A percentile compares a stretch with the other conserved stretches of the same genome.
Conservation (phyloP, 148 eudicot species). For the Dianthus caryophyllus region DNA sequence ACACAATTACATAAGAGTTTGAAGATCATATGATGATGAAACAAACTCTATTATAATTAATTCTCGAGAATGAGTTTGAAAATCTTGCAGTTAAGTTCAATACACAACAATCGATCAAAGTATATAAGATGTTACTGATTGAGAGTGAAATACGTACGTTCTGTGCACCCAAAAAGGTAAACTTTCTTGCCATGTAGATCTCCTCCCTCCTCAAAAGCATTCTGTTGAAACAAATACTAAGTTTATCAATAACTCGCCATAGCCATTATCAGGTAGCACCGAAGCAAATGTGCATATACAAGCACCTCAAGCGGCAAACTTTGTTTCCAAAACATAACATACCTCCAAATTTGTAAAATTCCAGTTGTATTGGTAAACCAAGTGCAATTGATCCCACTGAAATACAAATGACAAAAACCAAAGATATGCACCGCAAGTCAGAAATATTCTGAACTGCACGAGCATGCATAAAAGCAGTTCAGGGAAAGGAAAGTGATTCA, state of each 20-base stretch:
- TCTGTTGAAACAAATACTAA: constrained; percentile 41
- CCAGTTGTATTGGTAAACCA: constrained; percentile 88
- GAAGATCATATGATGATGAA: no score
- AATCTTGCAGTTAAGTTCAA: background rate
- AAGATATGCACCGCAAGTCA: background rate
- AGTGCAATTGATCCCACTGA: constrained; percentile 93
- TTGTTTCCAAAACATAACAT: constrained; percentile 21
- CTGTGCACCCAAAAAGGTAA: constrained; percentile 87
- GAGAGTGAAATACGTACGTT: constrained; percentile 54
- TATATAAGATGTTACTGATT: background rate
- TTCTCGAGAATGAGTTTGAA: background rate
- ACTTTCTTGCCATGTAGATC: constrained; percentile 65
- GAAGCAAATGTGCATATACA: background rate
- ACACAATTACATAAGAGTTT: no score
- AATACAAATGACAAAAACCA: constrained; percentile 19
- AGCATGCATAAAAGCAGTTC: background rate
- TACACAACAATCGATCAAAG: background rate
- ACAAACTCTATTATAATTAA: no score
- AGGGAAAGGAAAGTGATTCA: constrained; percentile 13
- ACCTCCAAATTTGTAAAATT: constrained; percentile 85
- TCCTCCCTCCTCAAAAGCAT: constrained; percentile 95
- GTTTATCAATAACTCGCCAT: background rate
- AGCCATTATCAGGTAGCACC: background rate
- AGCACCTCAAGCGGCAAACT: background rate
- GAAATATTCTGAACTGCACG: background rate